Evolutionary conservation across 2,329 filamentous ascomycete genomes (phyloP), one percentile per base, ranked within the genome.

Genomic region (Monosporascus sp.): DNA sequence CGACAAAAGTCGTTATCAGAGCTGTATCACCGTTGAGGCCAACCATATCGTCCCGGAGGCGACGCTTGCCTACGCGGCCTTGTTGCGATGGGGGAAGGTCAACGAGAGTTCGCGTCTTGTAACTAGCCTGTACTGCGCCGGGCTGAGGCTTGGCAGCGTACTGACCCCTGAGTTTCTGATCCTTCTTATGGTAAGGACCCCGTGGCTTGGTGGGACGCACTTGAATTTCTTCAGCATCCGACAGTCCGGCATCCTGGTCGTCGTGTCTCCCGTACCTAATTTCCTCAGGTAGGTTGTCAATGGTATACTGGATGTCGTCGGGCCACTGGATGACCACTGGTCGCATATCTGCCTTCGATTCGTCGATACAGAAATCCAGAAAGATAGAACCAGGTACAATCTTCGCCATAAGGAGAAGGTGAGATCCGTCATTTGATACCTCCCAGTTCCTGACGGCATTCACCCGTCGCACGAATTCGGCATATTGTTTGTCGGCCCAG

Each of bases 1-100:
- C 77, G 49, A 86, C 71, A 53, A 86, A 81, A 3, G 81, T 79
- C 18, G 81, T 77, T 50, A 86, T 70, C 27, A 84, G 70, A 45
- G 78, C 73, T 37, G 70, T 71, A 53, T 77, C 74, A 60, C 74
- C 72, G 48, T 75, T 71, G 3, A 72, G 60, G 1, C 71, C 67
- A 47, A 72, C 64, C 20, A 61, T 61, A 3, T 68, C 64, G 15
- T 66, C 67, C 11, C 61, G 61, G 9, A 61, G 60, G 6, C 59
- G 58, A 14, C 65, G 64, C 50, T 71, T 62, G 50, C 71, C 75
- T 67, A 54, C 64, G 58, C 55, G 64, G 38, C 54, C 60, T 60
- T 64, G 61, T 59, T 57, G 67, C 45, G 65, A 59, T 35, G 57
- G 60, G 1, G 64, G 63, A 50, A 69, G 63, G 8, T 55, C 36